A percentile compares a stretch with the other conserved stretches of the same genome.
phyloP scores from a whole-genome alignment of 2,329 filamentous ascomycete species.

The Phialophora chinensis region DNA sequence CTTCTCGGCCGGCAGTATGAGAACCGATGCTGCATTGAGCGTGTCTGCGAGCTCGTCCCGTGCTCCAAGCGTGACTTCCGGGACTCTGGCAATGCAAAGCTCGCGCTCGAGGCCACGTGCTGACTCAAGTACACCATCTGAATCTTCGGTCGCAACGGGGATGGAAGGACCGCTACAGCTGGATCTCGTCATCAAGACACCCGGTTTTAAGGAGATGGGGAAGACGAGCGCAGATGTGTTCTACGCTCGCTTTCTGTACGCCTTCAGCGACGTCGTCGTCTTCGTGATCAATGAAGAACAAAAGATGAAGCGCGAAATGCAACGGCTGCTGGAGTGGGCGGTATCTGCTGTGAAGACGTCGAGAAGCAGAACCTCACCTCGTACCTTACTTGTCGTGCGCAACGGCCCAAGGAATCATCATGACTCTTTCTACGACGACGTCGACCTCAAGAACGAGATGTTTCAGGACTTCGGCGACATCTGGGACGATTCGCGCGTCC shows the following conservation, averaged over 20 bases:
- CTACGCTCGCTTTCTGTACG: slow-evolving; percentile 14
- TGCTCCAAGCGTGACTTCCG: background rate
- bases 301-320: slow-evolving; percentile 15
- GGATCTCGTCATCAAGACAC: slow-evolving; percentile 16
- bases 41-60: background rate
- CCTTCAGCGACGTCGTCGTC: slow-evolving; percentile 11
- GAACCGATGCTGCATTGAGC: slow-evolving; percentile 5
- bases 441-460: slow-evolving; percentile 15
- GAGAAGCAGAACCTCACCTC: slow-evolving; percentile 6
- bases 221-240: slow-evolving; percentile 14
- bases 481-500: slow-evolving; percentile 7
- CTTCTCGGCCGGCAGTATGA: slow-evolving; percentile 11
- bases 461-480: slow-evolving; percentile 11
- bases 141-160: background rate
- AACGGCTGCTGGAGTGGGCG: slow-evolving; percentile 15
- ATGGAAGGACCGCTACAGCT: slow-evolving; percentile 8
- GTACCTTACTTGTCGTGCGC: slow-evolving; percentile 11
- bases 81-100: background rate
- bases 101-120: background rate
- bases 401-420: slow-evolving; percentile 3
- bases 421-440: slow-evolving; percentile 13
- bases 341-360: slow-evolving; percentile 10
- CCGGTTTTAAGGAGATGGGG: slow-evolving; percentile 12
- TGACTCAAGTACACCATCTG: background rate
- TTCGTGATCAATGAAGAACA: slow-evolving; percentile 13